Base-by-base conservation (phyloP, 108 stramenopile genomes). In the Cyclotella cryptica region DNA sequence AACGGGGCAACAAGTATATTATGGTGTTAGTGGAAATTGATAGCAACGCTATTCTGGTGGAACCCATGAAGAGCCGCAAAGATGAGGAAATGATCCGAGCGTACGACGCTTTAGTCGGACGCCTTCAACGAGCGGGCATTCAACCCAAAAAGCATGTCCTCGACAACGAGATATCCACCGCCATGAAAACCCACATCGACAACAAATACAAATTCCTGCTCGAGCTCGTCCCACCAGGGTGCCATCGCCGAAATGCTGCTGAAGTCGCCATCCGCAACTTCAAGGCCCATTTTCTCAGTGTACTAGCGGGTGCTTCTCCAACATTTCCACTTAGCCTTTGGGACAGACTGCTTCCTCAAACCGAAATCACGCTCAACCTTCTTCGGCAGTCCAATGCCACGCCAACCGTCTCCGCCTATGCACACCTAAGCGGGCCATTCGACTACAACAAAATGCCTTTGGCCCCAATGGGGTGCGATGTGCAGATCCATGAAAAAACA, bases 111-210 rank as follows among this genome's bases (percentile, higher is more conserved):
- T 21, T 52, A 18, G 21, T 52, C 19, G 19, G 18, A 52, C 51
- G 51, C 18, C 7, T 52, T 3, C 51, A 52, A 8, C 51, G 51
- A 18, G 2, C 51, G 4, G 21, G 21, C 51, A 52, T 52, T 21
- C 19, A 19, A 52, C 51, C 51, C 51, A 52, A 52, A 52, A 52
- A 52, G 51, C 51, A 52, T 21, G 51, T 52, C 51, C 35, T 35
- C 35, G 35, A 35, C 35, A 35, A 35, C 35, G 35, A 35, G 6
- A 35, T 35, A 35, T 35, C 51, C 21, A 21, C 4, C 19, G 7
- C 51, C 21, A 52, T 52, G 51, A 52, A 52, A 21, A 7, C 18
- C 18, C 51, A 19, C 18, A 52, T 52, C 18, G 19, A 21, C 51
- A 52, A 52, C 19, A 18, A 52, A 52, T 52, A 52, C 7, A 52